A percentile compares a stretch with the other conserved stretches of the same genome.
phyloP scores from a whole-genome alignment of 1,139 yeast species.

The Lodderomyces orthopsilosis region DNA sequence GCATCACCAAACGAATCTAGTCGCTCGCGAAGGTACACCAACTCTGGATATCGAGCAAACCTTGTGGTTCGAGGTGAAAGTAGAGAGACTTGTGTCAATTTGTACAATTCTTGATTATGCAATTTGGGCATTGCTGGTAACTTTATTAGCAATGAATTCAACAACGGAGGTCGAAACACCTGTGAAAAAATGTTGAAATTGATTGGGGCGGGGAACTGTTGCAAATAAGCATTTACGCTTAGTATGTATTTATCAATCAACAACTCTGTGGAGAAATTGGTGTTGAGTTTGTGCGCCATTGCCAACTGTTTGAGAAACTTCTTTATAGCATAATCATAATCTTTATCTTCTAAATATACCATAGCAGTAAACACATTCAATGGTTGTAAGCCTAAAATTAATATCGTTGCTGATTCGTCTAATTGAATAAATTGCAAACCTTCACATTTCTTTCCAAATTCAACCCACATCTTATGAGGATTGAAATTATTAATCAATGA shows the following conservation, averaged over 20 bases:
- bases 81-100: background rate
- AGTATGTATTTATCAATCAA: background rate
- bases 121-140: constrained; percentile 8
- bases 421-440: constrained; percentile 1
- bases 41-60: background rate
- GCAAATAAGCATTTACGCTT: background rate
- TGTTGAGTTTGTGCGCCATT: background rate
- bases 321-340: constrained; percentile 1
- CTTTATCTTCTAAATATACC: constrained; percentile 5
- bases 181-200: constrained; percentile 5
- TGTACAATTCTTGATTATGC: background rate
- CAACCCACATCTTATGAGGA: background rate
- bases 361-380: constrained; percentile 2
- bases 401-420: background rate
- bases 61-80: background rate
- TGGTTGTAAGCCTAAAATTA: background rate
- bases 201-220: background rate
- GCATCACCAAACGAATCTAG: constrained; percentile 18
- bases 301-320: background rate
- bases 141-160: background rate
- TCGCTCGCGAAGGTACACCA: background rate
- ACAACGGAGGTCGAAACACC: constrained; percentile 1
- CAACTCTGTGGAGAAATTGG: background rate
- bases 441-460: background rate
- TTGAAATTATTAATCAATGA: background rate